These are phyloP conservation scores for Claviceps digitariae DNA, from an alignment of 2,329 filamentous ascomycete species.

Conservation along the genomic window DNA sequence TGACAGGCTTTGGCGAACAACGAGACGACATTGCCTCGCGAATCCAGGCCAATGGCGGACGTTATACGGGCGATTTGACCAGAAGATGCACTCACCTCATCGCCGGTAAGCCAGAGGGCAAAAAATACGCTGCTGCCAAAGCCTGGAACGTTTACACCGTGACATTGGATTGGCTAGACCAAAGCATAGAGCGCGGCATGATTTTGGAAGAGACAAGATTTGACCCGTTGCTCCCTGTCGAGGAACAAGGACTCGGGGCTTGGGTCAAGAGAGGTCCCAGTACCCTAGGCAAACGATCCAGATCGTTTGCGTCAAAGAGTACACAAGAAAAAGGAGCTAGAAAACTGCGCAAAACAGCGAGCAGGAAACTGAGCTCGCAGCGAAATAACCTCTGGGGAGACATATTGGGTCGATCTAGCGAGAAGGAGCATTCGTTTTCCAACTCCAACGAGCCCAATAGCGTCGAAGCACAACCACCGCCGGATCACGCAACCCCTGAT, in stretches of 20 bases:
- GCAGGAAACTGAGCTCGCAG: constrained; percentile 67
- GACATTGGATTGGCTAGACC: constrained; percentile 69
- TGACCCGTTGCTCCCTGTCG: constrained; percentile 54
- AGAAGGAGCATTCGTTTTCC: constrained; percentile 21
- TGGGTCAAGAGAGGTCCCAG: constrained; percentile 44
- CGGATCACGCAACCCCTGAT: constrained; percentile 4
- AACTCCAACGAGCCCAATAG: constrained; percentile 13
- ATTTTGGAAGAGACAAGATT: constrained; percentile 78
- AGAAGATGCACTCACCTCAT: constrained; percentile 79
- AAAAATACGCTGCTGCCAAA: constrained; percentile 82
- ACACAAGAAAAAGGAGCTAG: constrained; percentile 46
- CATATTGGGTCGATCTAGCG: constrained; percentile 47
- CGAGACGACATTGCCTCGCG: constrained; percentile 57
- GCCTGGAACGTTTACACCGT: constrained; percentile 73
- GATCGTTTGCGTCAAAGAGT: constrained; percentile 31
- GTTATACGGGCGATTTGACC: constrained; percentile 78
- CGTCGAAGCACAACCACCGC: background rate
- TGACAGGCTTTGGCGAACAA: constrained; percentile 47
- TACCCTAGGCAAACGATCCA: constrained; percentile 43
- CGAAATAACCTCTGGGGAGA: constrained; percentile 82
- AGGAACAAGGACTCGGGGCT: constrained; percentile 64
- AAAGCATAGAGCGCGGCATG: constrained; percentile 78
- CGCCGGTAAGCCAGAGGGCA: constrained; percentile 62
- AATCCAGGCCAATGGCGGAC: constrained; percentile 59
- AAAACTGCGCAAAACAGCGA: constrained; percentile 79